Evolutionary conservation across 148 eudicot species (phyloP).

Genomic region (Diospyros lotus): DNA sequence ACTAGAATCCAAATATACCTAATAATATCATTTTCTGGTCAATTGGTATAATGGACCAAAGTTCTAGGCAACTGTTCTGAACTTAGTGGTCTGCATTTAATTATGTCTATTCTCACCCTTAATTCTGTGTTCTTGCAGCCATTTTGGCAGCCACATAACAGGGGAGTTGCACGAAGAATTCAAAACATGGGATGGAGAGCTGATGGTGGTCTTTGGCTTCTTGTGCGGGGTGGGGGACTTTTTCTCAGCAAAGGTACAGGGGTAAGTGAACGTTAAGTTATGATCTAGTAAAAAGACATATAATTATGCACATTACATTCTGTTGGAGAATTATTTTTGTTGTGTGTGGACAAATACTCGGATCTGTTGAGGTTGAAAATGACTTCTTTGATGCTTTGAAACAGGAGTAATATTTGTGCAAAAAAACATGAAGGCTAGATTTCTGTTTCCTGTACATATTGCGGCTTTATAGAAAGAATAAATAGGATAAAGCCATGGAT

Average conservation of each 20-base stretch:
- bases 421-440: no score
- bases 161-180: slow-evolving; percentile 90
- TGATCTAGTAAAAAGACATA: neutral
- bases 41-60: no score
- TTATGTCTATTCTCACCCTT: neutral
- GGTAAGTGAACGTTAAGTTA: slow-evolving; percentile 38
- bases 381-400: neutral
- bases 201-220: slow-evolving; percentile 99
- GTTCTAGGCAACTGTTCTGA: no score
- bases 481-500: no score
- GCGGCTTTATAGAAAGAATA: no score
- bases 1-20: no score
- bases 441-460: no score
- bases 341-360: neutral
- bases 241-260: slow-evolving; percentile 96
- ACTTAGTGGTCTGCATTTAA: neutral
- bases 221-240: slow-evolving; percentile 98
- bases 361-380: neutral
- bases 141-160: slow-evolving; percentile 98
- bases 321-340: neutral
- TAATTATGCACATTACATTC: neutral
- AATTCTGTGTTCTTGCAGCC: slow-evolving; percentile 40
- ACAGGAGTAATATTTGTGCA: neutral
- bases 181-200: slow-evolving; percentile 99
- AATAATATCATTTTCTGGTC: neutral